Evolutionary conservation across 805 yeast genomes (phyloP), one percentile per base, ranked within the genome.

Genomic region (Ogataea neopini): DNA sequence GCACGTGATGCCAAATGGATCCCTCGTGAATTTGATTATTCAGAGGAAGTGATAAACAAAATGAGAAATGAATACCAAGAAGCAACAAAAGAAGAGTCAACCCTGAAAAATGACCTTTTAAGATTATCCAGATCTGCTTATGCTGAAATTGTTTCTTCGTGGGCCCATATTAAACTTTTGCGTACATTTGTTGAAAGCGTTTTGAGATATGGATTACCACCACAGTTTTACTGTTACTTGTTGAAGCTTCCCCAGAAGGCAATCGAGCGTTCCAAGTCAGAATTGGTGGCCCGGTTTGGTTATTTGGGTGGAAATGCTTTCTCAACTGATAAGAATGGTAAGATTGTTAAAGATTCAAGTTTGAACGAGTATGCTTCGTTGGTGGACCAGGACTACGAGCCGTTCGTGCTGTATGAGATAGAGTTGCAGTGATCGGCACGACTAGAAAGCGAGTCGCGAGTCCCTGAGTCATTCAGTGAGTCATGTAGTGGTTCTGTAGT

Each of bases 201-300:
- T 13, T 77, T 94, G 66, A 84, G 99, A 69, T 94, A 94, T 67
- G 99, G 99, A 0, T 78, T 94, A 54, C 99, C 99, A 29, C 97
- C 98, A 25, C 86, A 85, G 59, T 94, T 92, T 67, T 79, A 81
- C 61, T 71, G 75, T 43, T 78, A 59, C 56, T 66, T 76, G 45
- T 61, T 81, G 39, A 72, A 73, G 52, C 62, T 86, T 34, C 50
- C 57, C 17, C 46, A 45, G 17, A 73, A 73, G 55, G 64, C 67
- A 22, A 56, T 77, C 18, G 72, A 70, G 25, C 80, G 77, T 67
- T 82, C 90, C 38, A 90, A 85, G 68, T 70, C 76, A 49, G 87
- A 84, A 54, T 75, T 94, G 52, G 70, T 87, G 39, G 76, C 75
- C 36, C 82, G 88, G 62, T 94, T 85, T 64, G 96, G 96, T 6